Base-by-base conservation (phyloP, 352 stramenopile species). In the Bremia lactucae region DNA sequence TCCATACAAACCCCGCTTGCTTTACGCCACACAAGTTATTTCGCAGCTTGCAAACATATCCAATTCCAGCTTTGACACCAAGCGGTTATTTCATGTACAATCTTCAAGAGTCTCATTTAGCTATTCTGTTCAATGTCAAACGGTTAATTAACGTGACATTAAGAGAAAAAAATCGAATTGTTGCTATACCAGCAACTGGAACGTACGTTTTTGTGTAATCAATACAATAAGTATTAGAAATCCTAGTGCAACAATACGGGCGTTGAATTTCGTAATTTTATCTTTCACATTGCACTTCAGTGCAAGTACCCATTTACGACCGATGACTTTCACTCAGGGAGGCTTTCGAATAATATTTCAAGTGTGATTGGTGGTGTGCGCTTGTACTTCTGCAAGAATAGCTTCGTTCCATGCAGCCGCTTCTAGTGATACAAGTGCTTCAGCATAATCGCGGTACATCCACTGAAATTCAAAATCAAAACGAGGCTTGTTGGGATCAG, bases 11-110 rank as follows among this genome's bases (percentile, higher is more conserved):
- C 2, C 48, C 49, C 9, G 57, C 50, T 46, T 77, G 54, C 7
- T 72, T 71, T 0, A 72, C 21, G 5, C 50, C 62, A 26, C 72
- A 72, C 0, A 76, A 15, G 14, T 43, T 60, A 16, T 42, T 38
- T 8, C 21, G 39, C 18, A 70, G 38, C 3, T 11, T 3, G 18
- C 55, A 70, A 2, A 69, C 26, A 5, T 15, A 33, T n/a, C 59
- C 49, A 52, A 49, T 1, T 6, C 3, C 7, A 14, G 31, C 47
- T 6, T 46, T 26, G 6, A 67, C 34, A 14, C 42, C n/a, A n/a
- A n/a, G 54, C 8, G 59, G 54, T 3, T 34, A 21, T 3, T 25
- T 29, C 46, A 63, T 68, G 31, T 53, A 8, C 26, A 33, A 4
- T 33, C 26, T 15, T 13, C 4, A 33, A 33, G 26, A 55, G 39